Percentiles rank a stretch among this genome's conserved stretches.
These are phyloP conservation scores for Fraxinus latifolia DNA, from an alignment of 305 asterid species.

Conservation along the genomic window DNA sequence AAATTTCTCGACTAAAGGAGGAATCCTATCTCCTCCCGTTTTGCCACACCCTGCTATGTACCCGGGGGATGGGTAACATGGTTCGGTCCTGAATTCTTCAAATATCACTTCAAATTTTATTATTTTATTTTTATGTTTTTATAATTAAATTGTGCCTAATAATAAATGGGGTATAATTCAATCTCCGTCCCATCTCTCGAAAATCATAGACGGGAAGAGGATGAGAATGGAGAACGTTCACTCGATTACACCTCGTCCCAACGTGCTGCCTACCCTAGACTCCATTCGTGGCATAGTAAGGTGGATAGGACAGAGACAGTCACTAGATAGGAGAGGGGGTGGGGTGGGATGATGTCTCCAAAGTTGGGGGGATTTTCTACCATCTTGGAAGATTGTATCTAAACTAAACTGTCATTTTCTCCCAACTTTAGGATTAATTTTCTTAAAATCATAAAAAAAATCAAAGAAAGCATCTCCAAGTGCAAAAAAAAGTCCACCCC, in stretches of 20 bases:
- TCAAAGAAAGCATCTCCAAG: constrained; percentile 17
- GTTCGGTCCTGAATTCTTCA: neutral
- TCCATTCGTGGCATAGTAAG: neutral
- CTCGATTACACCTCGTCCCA: neutral
- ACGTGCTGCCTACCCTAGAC: neutral
- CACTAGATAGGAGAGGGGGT: neutral
- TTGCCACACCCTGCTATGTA: neutral
- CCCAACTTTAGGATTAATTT: constrained; percentile 1
- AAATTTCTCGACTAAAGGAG: neutral
- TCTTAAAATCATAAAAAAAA: constrained; percentile 18
- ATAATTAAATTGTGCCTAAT: neutral
- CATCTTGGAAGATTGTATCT: constrained; percentile 1
- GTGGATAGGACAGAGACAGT: neutral
- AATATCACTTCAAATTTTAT: neutral
- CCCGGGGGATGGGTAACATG: neutral
- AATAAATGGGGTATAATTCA: neutral
- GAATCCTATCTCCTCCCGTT: neutral
- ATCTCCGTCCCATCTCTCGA: neutral
- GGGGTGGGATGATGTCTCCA: neutral
- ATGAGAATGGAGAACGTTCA: neutral
- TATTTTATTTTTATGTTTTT: too few species aligned
- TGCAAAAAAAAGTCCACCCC: constrained; percentile 2
- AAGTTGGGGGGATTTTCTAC: neutral
- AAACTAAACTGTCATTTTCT: constrained; percentile 19
- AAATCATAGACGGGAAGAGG: neutral